Evolutionary conservation across 257 asterid species (phyloP).

Genomic region (Echium plantagineum): DNA sequence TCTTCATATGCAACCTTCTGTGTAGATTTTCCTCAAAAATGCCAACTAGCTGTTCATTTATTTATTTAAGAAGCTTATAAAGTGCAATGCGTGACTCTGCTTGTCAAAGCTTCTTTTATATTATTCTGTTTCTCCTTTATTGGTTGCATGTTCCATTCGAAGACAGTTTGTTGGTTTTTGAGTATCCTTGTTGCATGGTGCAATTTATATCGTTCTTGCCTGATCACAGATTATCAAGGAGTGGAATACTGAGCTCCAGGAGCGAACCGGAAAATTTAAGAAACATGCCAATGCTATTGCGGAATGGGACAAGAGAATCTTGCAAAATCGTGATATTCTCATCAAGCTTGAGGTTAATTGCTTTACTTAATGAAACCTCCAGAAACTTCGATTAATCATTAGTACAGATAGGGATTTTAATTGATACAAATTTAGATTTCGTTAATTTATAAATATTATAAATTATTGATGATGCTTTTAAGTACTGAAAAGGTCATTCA

Average conservation of each 20-base stretch:
- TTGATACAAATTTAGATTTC: too few species aligned
- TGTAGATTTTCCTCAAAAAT: too few species aligned
- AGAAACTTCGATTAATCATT: too few species aligned
- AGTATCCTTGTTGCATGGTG: neutral
- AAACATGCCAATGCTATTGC: conserved; percentile 94
- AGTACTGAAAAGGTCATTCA: too few species aligned
- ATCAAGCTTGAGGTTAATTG: conserved; percentile 68
- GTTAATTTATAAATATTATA: neutral
- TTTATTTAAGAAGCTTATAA: too few species aligned
- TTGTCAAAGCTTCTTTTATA: neutral
- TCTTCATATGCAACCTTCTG: neutral
- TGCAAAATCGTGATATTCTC: conserved; percentile 92
- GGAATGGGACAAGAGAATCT: conserved; percentile 90
- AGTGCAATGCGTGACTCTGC: neutral
- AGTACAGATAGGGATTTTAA: neutral
- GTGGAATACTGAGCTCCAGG: conserved; percentile 92
- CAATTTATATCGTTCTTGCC: conserved; percentile 8
- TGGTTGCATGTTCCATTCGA: neutral
- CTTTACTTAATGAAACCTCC: neutral
- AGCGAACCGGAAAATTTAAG: conserved; percentile 76
- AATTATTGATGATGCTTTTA: too few species aligned
- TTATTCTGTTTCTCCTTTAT: neutral
- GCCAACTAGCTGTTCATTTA: too few species aligned
- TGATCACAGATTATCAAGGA: conserved; percentile 75
- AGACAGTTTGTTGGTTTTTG: neutral